Conservation (phyloP, 2,329 filamentous ascomycete genomes). For the Cladophialophora bantiana region DNA sequence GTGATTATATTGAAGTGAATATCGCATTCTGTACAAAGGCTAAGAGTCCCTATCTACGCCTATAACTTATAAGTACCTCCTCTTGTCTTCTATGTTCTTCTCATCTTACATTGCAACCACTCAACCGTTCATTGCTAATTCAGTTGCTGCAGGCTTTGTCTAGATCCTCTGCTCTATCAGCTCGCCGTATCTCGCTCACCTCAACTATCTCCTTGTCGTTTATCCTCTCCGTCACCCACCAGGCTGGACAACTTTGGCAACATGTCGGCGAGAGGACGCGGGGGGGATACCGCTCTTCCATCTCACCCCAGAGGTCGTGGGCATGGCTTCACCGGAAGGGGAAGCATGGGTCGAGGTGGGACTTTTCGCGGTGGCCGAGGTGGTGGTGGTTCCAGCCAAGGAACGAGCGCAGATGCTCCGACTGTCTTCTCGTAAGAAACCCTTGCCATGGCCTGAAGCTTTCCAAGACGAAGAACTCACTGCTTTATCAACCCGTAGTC, state of each 20-base stretch:
- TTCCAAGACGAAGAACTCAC: background rate
- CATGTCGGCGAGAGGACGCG: background rate
- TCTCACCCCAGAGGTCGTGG: constrained; percentile 1
- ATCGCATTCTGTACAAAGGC: too few species aligned
- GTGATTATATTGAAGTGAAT: too few species aligned
- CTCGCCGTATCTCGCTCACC: too few species aligned
- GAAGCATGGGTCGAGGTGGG: background rate
- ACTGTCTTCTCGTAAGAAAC: background rate
- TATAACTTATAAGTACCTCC: too few species aligned
- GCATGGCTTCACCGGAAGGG: background rate
- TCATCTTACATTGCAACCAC: too few species aligned
- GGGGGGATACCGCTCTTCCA: background rate
- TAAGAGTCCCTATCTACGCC: too few species aligned
- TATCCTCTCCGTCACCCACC: background rate
- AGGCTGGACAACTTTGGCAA: background rate
- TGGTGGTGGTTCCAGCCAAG: background rate
- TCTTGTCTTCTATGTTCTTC: too few species aligned
- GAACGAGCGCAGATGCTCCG: background rate
- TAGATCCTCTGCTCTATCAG: too few species aligned
- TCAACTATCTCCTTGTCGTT: too few species aligned
- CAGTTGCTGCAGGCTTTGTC: too few species aligned
- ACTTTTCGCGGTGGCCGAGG: background rate
- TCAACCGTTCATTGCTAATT: too few species aligned
- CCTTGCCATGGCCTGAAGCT: background rate
- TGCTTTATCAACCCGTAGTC: background rate